Conservation (phyloP, 768 basidiomycete species). For the Mycena olivaceomarginata region DNA sequence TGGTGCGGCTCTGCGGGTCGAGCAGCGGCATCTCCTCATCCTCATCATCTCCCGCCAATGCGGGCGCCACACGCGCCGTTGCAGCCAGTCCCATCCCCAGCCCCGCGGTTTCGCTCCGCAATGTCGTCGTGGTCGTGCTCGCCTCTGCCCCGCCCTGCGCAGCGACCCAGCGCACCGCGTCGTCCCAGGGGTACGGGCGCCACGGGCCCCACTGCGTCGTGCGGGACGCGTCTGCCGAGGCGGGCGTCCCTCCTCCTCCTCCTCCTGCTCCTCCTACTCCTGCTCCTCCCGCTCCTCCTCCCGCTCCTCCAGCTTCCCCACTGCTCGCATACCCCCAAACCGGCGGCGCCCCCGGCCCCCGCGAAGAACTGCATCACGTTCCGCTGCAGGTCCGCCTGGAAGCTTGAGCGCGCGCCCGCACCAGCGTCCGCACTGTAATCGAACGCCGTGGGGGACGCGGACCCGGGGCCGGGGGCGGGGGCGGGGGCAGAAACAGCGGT, state of each 20-base stretch:
- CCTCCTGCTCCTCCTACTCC: background rate
- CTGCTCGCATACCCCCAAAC: background rate
- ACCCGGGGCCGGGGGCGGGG: background rate
- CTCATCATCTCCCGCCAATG: too few relatives aligned
- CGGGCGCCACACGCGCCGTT: too few relatives aligned
- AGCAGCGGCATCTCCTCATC: too few relatives aligned
- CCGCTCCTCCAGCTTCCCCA: too few relatives aligned
- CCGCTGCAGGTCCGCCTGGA: slow-evolving; percentile 14
- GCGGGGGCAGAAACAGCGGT: background rate
- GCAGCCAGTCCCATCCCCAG: background rate
- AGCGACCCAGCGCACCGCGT: slow-evolving; percentile 19
- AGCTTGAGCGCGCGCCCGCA: slow-evolving; percentile 1
- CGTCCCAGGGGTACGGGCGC: slow-evolving; percentile 7
- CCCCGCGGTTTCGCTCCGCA: background rate
- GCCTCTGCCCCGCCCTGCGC: background rate
- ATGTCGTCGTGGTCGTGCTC: background rate
- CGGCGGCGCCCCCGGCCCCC: background rate
- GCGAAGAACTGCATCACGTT: background rate
- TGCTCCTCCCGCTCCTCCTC: background rate
- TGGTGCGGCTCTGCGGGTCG: too few relatives aligned
- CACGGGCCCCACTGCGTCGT: background rate
- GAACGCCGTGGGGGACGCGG: too few relatives aligned
- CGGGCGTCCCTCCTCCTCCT: background rate
- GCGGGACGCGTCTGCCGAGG: background rate
- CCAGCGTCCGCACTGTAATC: background rate